Percentiles rank a stretch among this genome's conserved stretches.
Conservation (phyloP, 192 early-diverging fungal species). For the Backusella macrospora region DNA sequence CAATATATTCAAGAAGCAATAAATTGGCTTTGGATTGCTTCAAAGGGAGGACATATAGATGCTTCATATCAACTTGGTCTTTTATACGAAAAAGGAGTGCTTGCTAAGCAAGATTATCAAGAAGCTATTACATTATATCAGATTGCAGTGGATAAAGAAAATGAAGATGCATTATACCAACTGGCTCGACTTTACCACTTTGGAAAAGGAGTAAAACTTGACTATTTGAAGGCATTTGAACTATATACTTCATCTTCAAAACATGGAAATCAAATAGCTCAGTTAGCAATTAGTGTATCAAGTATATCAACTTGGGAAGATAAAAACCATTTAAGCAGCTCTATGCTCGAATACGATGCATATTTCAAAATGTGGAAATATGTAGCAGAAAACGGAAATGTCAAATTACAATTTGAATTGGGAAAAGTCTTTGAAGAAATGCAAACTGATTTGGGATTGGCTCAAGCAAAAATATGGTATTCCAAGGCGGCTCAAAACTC, state of each 20-base stretch:
- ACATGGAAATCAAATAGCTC: background rate
- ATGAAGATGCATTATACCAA: background rate
- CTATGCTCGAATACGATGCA: too few relatives aligned
- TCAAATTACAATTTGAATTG: too few relatives aligned
- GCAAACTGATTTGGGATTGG: too few relatives aligned
- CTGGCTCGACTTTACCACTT: background rate
- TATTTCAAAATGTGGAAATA: too few relatives aligned
- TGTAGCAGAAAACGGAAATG: too few relatives aligned
- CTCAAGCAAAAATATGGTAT: too few relatives aligned
- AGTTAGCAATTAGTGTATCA: background rate
- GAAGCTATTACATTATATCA: background rate
- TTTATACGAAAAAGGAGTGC: background rate
- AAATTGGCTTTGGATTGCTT: background rate
- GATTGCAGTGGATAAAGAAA: background rate
- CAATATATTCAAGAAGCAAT: background rate
- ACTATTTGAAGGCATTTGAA: background rate
- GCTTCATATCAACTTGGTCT: conserved; percentile 6
- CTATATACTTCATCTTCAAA: background rate
- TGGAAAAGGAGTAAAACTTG: background rate
- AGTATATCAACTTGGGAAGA: background rate
- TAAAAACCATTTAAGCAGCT: background rate
- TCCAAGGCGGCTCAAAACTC: background rate
- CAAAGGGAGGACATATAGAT: background rate
- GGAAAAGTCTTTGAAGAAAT: too few relatives aligned
- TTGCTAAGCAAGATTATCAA: background rate